Percentiles rank a stretch among this genome's conserved stretches.
These are phyloP conservation scores for Serpula lacrymans DNA, from an alignment of 768 basidiomycete species.

Conservation along the genomic window DNA sequence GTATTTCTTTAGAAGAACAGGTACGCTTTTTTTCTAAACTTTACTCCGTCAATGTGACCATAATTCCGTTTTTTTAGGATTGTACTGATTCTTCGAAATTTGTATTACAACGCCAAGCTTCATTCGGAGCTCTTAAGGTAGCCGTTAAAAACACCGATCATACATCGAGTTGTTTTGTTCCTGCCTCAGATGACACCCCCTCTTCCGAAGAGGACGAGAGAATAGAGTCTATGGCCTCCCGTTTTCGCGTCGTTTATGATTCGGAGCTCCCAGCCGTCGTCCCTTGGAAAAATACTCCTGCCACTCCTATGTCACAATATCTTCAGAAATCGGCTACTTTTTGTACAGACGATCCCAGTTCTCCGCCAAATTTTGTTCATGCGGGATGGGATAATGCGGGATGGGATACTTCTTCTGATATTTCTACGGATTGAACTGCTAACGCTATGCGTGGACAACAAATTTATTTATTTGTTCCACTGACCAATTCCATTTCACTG, in stretches of 20 bases:
- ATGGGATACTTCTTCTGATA: conserved; percentile 50
- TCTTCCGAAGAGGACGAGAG: no score
- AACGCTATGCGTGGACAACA: no score
- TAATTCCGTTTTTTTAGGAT: conserved; percentile 31
- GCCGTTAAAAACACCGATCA: not conserved
- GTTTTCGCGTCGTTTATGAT: conserved; percentile 35
- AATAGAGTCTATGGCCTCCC: no score
- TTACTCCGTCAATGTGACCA: no score
- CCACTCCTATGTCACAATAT: conserved; percentile 34
- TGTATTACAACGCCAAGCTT: no score
- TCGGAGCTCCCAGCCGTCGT: conserved; percentile 29
- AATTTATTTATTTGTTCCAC: no score
- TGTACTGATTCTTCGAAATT: conserved; percentile 44
- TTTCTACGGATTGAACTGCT: conserved; percentile 32
- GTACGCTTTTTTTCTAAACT: not conserved
- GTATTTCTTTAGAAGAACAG: not conserved
- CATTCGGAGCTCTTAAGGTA: no score
- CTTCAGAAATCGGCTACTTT: conserved; percentile 40
- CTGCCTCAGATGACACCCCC: conserved; percentile 7
- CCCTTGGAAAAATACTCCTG: conserved; percentile 31
- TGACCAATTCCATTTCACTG: no score
- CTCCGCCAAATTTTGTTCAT: conserved; percentile 49
- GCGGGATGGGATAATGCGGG: conserved; percentile 58
- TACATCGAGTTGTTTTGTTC: no score
- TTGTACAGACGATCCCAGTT: conserved; percentile 32